phyloP scores from a whole-genome alignment of 176 grass and related monocot species.

The Hyparrhenia diplandra region DNA sequence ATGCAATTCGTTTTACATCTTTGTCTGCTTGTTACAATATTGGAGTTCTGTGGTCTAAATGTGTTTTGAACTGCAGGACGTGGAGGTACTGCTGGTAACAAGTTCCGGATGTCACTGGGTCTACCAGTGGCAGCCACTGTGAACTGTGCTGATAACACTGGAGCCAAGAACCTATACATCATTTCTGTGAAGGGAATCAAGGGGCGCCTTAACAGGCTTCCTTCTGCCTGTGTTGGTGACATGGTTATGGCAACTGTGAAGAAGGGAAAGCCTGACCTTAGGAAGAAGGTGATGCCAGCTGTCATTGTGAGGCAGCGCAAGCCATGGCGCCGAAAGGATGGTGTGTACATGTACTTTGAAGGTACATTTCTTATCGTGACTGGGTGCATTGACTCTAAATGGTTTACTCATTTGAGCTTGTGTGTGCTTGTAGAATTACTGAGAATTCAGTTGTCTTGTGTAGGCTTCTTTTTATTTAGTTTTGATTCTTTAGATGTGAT shows the following conservation, averaged over 20 bases:
- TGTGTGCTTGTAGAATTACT: not conserved
- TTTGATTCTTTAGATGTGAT: not conserved
- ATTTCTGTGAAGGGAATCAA: conserved; percentile 88
- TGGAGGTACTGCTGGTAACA: conserved; percentile 80
- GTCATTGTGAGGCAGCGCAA: conserved; percentile 93
- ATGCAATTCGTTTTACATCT: not conserved
- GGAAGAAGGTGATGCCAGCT: conserved; percentile 98
- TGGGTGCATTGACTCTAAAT: not conserved
- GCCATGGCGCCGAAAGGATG: conserved; percentile 91
- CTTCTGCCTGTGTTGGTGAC: conserved; percentile 85
- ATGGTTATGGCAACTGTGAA: conserved; percentile 99
- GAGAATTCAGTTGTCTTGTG: not conserved
- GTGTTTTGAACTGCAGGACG: conserved; percentile 42
- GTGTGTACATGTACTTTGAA: conserved; percentile 99
- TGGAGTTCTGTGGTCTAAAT: not conserved
- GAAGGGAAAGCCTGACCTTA: conserved; percentile 92
- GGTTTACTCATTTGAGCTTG: not conserved
- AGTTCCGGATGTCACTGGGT: conserved; percentile 96
- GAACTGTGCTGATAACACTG: conserved; percentile 83
- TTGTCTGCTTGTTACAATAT: not conserved
- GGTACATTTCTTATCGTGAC: conserved; percentile 34
- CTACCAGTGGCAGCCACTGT: conserved; percentile 83
- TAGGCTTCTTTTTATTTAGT: not conserved
- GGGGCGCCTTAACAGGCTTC: conserved; percentile 68
- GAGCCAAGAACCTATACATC: conserved; percentile 81